phyloP scores from a whole-genome alignment of 768 basidiomycete genomes.

The Mycena sanguinolenta region DNA sequence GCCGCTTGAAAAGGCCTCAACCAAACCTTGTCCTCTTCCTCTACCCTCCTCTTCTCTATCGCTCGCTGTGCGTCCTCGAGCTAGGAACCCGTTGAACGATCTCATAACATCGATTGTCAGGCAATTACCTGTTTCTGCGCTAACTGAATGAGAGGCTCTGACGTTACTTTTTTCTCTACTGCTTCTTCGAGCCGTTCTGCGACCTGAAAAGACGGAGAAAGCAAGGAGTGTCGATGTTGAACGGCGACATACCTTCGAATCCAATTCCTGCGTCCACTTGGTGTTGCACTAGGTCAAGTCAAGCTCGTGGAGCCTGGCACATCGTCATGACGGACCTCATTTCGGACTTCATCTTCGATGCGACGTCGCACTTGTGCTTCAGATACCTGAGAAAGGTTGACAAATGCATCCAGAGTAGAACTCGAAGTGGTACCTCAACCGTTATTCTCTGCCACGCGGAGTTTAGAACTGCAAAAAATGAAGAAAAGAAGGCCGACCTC shows the following conservation, averaged over 20 bases:
- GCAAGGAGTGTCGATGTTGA: background rate
- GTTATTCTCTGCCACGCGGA: too few relatives aligned
- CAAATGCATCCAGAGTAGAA: background rate
- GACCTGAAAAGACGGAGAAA: background rate
- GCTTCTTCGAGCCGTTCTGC: background rate
- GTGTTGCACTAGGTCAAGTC: too few relatives aligned
- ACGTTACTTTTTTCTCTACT: background rate
- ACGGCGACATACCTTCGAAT: background rate
- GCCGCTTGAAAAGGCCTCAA: background rate
- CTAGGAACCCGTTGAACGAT: background rate
- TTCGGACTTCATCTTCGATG: background rate
- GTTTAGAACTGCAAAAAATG: background rate
- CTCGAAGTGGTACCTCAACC: background rate
- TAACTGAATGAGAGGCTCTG: background rate
- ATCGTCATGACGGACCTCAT: background rate
- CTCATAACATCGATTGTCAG: background rate
- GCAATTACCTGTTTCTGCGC: background rate
- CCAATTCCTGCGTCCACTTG: background rate
- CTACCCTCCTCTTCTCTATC: background rate
- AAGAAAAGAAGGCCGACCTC: background rate
- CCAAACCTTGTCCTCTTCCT: background rate
- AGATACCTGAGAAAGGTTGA: background rate
- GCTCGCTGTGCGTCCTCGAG: background rate
- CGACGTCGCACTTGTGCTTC: background rate
- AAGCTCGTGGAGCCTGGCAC: too few relatives aligned